phyloP scores from a whole-genome alignment of 2,329 filamentous ascomycete species.

The Xylariaceae sp. region DNA sequence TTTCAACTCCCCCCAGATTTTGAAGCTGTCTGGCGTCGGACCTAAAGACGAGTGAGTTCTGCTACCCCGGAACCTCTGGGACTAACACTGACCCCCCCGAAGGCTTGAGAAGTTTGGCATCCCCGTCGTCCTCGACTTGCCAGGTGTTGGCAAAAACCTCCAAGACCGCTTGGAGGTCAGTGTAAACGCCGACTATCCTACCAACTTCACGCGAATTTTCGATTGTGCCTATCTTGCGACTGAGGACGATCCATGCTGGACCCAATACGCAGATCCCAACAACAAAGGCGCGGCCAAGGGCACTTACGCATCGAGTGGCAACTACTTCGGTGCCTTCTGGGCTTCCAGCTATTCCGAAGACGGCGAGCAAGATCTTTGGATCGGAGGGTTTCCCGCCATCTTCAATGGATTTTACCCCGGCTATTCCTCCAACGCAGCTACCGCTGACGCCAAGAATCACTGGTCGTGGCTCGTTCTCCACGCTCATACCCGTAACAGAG shows the following conservation, averaged over 20 bases:
- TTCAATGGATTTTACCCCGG: constrained; percentile 38
- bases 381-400: constrained; percentile 35
- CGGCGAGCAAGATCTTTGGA: constrained; percentile 31
- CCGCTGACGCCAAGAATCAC: constrained; percentile 37
- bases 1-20: constrained; percentile 52
- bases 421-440: constrained; percentile 30
- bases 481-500: constrained; percentile 53
- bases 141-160: constrained; percentile 53
- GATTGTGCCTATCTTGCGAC: constrained; percentile 16
- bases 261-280: constrained; percentile 16
- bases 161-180: constrained; percentile 47
- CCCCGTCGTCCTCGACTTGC: constrained; percentile 43
- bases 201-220: constrained; percentile 16
- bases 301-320: constrained; percentile 31
- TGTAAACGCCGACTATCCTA: constrained; percentile 32
- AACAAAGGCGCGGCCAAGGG: constrained; percentile 22
- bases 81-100: not conserved
- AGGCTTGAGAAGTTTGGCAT: constrained; percentile 41
- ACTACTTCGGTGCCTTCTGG: constrained; percentile 29
- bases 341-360: constrained; percentile 21
- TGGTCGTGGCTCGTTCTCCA: constrained; percentile 47
- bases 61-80: not conserved
- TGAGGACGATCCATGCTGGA: constrained; percentile 32
- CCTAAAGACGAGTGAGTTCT: constrained; percentile 35
- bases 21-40: constrained; percentile 51